Base-by-base conservation (phyloP, 768 basidiomycete genomes). In the Tricholomella constricta region DNA sequence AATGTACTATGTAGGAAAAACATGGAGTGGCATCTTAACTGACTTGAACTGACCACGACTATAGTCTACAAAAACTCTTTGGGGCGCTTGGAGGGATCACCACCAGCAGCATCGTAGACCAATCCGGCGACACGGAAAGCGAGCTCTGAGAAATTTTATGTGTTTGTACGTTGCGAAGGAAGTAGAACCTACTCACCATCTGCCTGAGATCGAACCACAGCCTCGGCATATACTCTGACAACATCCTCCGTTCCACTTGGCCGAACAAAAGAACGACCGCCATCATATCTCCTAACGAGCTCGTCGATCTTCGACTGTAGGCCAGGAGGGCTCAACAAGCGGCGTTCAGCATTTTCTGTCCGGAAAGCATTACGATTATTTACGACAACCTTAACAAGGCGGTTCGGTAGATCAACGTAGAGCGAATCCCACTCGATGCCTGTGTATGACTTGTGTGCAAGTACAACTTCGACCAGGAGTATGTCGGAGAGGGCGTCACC, bases 161-260 rank as follows among this genome's bases (percentile, higher is more conserved):
- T 15, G 17, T 44, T 22, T 5, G 31, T 31, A 29, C 26, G 17
- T 27, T 43, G 14, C 9, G 10, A 6, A 23, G 19, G 9, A 12
- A 45, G 32, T n/a, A 5, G 10, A 17, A 9, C 19, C 15, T 17
- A 23, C 9, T 15, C 59, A 97, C 96, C 90, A 67, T 95, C 93
- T 17, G 89, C 92, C 60, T 88, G 86, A 12, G 80, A 69, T 55
- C 80, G 82, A 36, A 83, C 72, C 41, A 75, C 77, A 1, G 97
- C 96, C 69, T 99, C 97, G 1, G 95, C 97, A 65, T 98, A 99
- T 14, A 99, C 94, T 53, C 97, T 81, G 6, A 99, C 97, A 22
- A 96, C 95, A 64, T 99, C 95, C 69, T 99, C 97, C 20, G 97
- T 99, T 8, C 97, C 97, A 69, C 94, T 96, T 2, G 97, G 97